Evolutionary conservation across 352 stramenopile genomes (phyloP).

Genomic region (Phytophthora gonapodyides): DNA sequence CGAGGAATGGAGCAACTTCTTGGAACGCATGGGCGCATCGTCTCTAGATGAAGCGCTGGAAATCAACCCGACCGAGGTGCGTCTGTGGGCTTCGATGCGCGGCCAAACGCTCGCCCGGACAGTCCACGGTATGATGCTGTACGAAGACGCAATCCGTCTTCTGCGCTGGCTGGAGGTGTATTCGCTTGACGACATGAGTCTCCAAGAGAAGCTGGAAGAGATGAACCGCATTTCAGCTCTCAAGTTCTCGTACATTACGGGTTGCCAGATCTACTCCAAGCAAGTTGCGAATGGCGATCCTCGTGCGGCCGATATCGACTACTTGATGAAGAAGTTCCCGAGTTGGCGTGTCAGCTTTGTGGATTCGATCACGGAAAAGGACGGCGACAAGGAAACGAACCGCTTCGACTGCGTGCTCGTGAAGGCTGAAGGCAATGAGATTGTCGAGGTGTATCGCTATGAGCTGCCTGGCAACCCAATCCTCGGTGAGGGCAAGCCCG

Average conservation of each 20-base stretch:
- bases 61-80: slow-evolving; percentile 70
- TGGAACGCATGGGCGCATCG: slow-evolving; percentile 76
- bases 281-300: slow-evolving; percentile 76
- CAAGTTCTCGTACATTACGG: slow-evolving; percentile 91
- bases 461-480: slow-evolving; percentile 89
- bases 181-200: slow-evolving; percentile 57
- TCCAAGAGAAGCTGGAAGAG: slow-evolving; percentile 73
- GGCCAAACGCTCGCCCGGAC: slow-evolving; percentile 88
- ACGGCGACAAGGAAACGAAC: slow-evolving; percentile 37
- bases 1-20: slow-evolving; percentile 89
- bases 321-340: slow-evolving; percentile 87
- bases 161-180: slow-evolving; percentile 86
- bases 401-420: slow-evolving; percentile 82
- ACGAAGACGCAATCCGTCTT: slow-evolving; percentile 86
- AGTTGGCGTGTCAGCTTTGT: slow-evolving; percentile 91
- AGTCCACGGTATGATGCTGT: slow-evolving; percentile 91
- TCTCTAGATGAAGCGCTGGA: slow-evolving; percentile 75
- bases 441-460: slow-evolving; percentile 90
- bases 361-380: slow-evolving; percentile 60
- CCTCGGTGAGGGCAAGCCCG: slow-evolving; percentile 85
- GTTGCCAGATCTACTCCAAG: slow-evolving; percentile 88
- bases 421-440: slow-evolving; percentile 78
- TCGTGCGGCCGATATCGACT: slow-evolving; percentile 89
- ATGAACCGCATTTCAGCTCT: slow-evolving; percentile 87
- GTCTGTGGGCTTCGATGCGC: slow-evolving; percentile 84